Evolutionary conservation across 2,329 filamentous ascomycete genomes (phyloP), one percentile per base, ranked within the genome.

Genomic region (Ascosphaera acerosa): DNA sequence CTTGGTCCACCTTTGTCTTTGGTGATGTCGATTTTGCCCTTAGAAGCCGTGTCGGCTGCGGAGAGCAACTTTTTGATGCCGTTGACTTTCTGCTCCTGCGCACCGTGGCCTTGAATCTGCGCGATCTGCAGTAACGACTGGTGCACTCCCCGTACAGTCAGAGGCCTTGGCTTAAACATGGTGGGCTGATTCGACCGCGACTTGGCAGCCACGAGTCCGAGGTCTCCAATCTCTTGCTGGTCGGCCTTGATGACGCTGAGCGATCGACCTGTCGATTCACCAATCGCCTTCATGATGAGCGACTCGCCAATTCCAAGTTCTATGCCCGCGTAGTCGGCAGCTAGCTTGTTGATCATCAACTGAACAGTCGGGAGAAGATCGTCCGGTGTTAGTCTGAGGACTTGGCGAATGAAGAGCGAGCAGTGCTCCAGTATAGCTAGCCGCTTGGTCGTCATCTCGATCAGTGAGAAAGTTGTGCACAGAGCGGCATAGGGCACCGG

Each of bases 271-370:
- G 87, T 97, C 18, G 73, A 76, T 55, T 94, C 84, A 7, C 84
- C 84, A 44, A 97, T 90, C 4, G 87, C 78, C 51, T 94, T 97
- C 82, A 94, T 94, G 44, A 97, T 92, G 17, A 97, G 55, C 1
- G 84, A 94, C 53, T 97, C 87, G 34, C 87, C 87, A 42, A 97
- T 97, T n/a, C 87, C 87, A 18, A 97, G 63, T 52, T 97, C 87
- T 38, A 97, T 82, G 14, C 87, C 87, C 27, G 82, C 75, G 49
- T 92, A 97, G 46, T 97, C 87, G 3, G 87, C 84, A 2, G 87
- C 87, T 16, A 97, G 67, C 50, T 94, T 94, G 55, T 92, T 92
- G 51, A 91, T 77, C 87, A 97, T 94, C 18, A 97, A 66, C 38
- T 91, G 62, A 15, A 94, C 72, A 0, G 80, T 91, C 0, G 82